These are phyloP conservation scores for Alternaria sp. DNA, from an alignment of 2,329 filamentous ascomycete genomes.

Conservation along the genomic window DNA sequence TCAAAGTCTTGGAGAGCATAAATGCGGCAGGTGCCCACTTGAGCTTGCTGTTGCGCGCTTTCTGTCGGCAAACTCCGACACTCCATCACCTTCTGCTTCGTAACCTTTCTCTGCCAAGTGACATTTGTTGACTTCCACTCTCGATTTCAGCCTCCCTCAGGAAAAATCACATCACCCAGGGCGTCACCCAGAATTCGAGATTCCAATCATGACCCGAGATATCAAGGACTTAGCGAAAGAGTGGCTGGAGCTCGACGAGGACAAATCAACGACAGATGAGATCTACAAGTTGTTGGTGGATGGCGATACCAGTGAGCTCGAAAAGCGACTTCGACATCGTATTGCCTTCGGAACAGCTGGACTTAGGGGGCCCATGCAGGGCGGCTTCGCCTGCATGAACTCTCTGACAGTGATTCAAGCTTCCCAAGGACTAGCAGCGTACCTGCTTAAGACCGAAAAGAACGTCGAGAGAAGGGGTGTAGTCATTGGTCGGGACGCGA, in stretches of 20 bases:
- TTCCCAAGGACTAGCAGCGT: slow-evolving; percentile 69
- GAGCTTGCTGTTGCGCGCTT: slow-evolving; percentile 5
- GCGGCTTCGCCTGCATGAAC: slow-evolving; percentile 68
- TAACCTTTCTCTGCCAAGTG: not conserved
- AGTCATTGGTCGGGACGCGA: slow-evolving; percentile 68
- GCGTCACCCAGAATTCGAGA: not conserved
- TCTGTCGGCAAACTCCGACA: slow-evolving; percentile 32
- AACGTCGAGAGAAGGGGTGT: slow-evolving; percentile 56
- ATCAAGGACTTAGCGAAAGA: slow-evolving; percentile 56
- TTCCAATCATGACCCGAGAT: slow-evolving; percentile 35
- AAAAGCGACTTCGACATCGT: slow-evolving; percentile 59
- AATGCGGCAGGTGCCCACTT: slow-evolving; percentile 14
- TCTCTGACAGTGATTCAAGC: slow-evolving; percentile 66
- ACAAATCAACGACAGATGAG: slow-evolving; percentile 60
- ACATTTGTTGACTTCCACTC: not conserved
- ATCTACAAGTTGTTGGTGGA: slow-evolving; percentile 59
- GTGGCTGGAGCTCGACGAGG: slow-evolving; percentile 66
- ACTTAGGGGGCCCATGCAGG: slow-evolving; percentile 68
- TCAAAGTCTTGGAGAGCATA: not conserved
- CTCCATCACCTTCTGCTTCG: slow-evolving; percentile 23
- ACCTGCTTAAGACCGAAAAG: slow-evolving; percentile 57
- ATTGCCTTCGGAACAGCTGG: slow-evolving; percentile 70
- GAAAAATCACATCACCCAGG: not conserved
- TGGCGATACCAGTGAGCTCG: slow-evolving; percentile 56
- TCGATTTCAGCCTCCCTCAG: not conserved